Percentiles rank a stretch among this genome's conserved stretches.
Conservation (phyloP, 305 asterid genomes). For the Petunia hybrid region DNA sequence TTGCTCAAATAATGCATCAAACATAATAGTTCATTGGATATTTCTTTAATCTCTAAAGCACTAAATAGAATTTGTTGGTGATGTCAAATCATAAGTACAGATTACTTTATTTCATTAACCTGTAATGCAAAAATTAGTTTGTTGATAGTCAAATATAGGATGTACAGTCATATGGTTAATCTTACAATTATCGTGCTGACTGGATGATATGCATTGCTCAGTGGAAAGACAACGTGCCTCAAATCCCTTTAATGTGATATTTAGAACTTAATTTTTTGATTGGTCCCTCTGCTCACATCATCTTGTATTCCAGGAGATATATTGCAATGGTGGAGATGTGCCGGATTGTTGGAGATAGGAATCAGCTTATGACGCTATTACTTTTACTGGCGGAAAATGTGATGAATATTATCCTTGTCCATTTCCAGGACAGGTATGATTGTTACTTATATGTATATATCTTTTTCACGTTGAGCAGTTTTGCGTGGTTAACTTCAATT, state of each 20-base stretch:
- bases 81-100: conserved; percentile 2
- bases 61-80: neutral
- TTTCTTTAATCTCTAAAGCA: neutral
- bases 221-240: neutral
- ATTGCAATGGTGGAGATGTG: conserved; percentile 92
- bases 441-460: neutral
- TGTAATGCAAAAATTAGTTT: neutral
- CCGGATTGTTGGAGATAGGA: conserved; percentile 72
- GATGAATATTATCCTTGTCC: conserved; percentile 84
- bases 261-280: neutral
- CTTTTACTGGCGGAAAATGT: conserved; percentile 82
- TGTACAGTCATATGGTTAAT: conserved; percentile 5
- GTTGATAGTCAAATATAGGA: neutral
- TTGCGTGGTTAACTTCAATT: conserved; percentile 32
- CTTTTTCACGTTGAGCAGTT: conserved; percentile 31
- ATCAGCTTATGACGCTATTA: conserved; percentile 70
- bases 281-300: neutral
- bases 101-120: neutral
- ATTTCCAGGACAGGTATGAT: conserved; percentile 83
- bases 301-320: conserved; percentile 67
- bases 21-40: neutral
- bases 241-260: neutral
- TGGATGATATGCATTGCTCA: neutral
- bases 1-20: neutral
- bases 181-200: neutral